Evolutionary conservation across 2,329 filamentous ascomycete species (phyloP).

Genomic region (Alternaria viburni): DNA sequence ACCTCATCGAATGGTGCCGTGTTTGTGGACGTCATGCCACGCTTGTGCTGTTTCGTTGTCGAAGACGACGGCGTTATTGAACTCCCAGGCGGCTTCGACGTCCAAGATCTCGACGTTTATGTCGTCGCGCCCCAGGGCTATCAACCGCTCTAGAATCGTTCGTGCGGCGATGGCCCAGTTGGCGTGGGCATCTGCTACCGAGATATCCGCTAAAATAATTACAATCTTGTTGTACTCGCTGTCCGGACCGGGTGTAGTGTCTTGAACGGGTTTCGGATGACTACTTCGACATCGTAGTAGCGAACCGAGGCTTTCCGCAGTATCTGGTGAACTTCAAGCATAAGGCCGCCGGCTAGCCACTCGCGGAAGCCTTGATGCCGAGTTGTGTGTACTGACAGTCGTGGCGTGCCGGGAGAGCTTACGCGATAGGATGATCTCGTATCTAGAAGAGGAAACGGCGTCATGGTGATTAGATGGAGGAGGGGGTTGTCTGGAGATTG

Average conservation of each 20-base stretch:
- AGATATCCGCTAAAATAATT: neutral
- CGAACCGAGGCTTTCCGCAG: neutral
- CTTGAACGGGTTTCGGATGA: neutral
- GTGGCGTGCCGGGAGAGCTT: neutral
- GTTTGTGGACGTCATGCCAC: neutral
- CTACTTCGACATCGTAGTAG: neutral
- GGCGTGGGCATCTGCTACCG: neutral
- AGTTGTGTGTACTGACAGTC: neutral
- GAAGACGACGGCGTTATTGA: neutral
- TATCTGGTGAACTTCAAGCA: neutral
- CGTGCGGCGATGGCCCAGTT: neutral
- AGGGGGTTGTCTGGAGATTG: neutral
- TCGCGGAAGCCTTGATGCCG: neutral
- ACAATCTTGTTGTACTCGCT: neutral
- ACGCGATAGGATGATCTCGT: neutral
- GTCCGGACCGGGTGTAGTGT: neutral
- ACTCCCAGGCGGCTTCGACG: neutral
- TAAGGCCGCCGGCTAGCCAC: neutral
- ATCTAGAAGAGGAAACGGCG: neutral
- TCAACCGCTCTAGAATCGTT: neutral
- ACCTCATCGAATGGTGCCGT: neutral
- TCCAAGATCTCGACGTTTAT: neutral
- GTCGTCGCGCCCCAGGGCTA: neutral
- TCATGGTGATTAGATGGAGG: neutral
- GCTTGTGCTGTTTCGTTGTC: neutral